Base-by-base conservation (phyloP, 305 asterid species). In the Petunia hybrid region DNA sequence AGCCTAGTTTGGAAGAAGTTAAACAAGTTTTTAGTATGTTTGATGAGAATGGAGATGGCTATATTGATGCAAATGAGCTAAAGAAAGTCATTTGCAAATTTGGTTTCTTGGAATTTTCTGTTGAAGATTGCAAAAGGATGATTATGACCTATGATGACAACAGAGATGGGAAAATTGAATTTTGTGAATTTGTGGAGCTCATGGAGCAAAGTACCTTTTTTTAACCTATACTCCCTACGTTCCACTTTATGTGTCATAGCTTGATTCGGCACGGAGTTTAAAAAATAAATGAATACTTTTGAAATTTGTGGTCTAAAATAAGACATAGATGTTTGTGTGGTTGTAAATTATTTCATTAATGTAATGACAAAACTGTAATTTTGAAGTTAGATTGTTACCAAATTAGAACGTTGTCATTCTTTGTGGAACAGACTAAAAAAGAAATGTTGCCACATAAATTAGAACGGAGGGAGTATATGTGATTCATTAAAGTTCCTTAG, bases 31-130 rank as follows among this genome's bases (percentile, higher is more conserved):
- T 92, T 81, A 83, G 65, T 43, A 2, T 87, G 62, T 91, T 89
- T 76, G 94, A 92, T 75, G 85, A 81, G 12, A 86, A 91, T 63
- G 80, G 73, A 9, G 97, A 92, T 84, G 97, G 95, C 3, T 89
- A 75, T 51, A 88, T 92, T 8, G 97, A 91, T 82, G 90, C 90
- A 38, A 84, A 31, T 51, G 97, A 92, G 86, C 74, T 92, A 85
- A 74, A 59, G 73, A 85, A 62, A 68, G 85, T 90, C 39, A 68
- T 91, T 73, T 66, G 69, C 13, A 82, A 83, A 1, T 63, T 91
- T 67, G 97, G 94, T 0, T 83, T 87, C 43, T 76, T 31, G 45
- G 87, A 83, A 4, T 60, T 85, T 61, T 63, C 78, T 0, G 78
- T 81, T n/a, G 7, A 73, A 35, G 89, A 90, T 73, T 91, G 90